Base-by-base conservation (phyloP, 179 eudicot genomes). In the Nepenthes alata region DNA sequence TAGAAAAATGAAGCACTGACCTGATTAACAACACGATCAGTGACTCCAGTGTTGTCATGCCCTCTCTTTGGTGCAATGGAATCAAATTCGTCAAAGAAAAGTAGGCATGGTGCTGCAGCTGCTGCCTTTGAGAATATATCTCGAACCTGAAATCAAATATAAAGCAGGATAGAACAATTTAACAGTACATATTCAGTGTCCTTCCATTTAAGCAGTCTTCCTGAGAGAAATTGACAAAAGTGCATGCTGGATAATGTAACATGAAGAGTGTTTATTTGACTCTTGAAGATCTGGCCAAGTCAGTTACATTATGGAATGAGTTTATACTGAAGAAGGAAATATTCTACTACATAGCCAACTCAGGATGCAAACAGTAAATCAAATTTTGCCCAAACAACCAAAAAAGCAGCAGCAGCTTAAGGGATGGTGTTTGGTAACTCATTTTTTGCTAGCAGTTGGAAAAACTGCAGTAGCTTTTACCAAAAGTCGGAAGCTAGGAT, bases 31-130 rank as follows among this genome's bases (percentile, higher is more conserved):
- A 91, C 98, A 74, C 98, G 84, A 73, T 91, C 98, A 35, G 98
- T 91, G 50, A 91, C 98, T 39, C 98, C 98, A 69, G 98, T 91
- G 78, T 91, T 91, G 66, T 91, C 98, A 81, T 91, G 98, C 48
- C 98, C 98, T 80, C 98, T 84, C 79, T 91, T 89, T 65, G 98
- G 98, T 16, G 98, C 98, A 64, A 91, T 91, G 50, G 98, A 91
- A 80, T 91, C 98, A 81, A 91, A 91, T 77, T 91, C 98, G 78
- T 91, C 96, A 70, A 89, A 91, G 75, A 91, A 91, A 47, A 91
- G 88, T 55, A 91, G 83, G 73, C 98, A 91, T 56, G 98, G 98
- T 62, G 98, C 98, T 47, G 98, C 98, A 61, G 96, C 93, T 16
- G 96, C 84, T 55, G 98, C 98, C 75, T 85, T 91, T 65, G 95